phyloP scores from a whole-genome alignment of 2,329 filamentous ascomycete genomes.

The Beauveria medogensis region DNA sequence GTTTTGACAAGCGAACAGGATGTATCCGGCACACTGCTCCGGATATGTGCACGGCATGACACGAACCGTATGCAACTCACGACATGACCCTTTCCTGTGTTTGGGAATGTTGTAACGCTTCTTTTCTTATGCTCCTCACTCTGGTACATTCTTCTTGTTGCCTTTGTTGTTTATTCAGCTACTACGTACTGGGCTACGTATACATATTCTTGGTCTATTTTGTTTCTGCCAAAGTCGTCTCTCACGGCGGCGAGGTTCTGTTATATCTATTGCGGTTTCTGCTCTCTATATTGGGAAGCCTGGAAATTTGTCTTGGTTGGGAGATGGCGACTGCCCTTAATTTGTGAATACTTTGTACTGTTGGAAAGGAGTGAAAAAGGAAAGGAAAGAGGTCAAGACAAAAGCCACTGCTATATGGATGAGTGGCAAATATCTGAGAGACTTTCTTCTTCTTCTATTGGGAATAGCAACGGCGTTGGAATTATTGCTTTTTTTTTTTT shows the following conservation, averaged over 20 bases:
- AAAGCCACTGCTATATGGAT: background rate
- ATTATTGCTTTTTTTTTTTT: background rate
- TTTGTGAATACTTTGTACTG: constrained; percentile 5
- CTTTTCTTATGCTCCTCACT: background rate
- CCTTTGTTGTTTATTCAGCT: background rate
- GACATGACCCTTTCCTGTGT: background rate
- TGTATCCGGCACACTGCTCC: background rate
- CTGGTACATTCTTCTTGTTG: background rate
- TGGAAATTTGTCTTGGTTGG: background rate
- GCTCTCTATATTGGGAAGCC: background rate
- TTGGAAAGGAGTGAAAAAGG: background rate
- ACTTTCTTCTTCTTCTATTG: background rate
- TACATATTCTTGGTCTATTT: constrained; percentile 5
- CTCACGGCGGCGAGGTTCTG: background rate
- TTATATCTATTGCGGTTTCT: background rate
- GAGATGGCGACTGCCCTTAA: background rate
- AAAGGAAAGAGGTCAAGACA: background rate
- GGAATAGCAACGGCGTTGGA: constrained; percentile 11
- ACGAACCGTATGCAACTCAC: constrained; percentile 6
- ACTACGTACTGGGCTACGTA: constrained; percentile 8
- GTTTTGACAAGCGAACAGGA: constrained; percentile 29
- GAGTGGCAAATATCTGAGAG: background rate
- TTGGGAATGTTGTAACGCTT: background rate
- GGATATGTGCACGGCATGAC: background rate
- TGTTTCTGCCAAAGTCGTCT: background rate